A percentile compares a stretch with the other conserved stretches of the same genome.
Evolutionary conservation across 2,329 filamentous ascomycete species (phyloP).

Genomic region (Fusarium pseudoanthophilum): DNA sequence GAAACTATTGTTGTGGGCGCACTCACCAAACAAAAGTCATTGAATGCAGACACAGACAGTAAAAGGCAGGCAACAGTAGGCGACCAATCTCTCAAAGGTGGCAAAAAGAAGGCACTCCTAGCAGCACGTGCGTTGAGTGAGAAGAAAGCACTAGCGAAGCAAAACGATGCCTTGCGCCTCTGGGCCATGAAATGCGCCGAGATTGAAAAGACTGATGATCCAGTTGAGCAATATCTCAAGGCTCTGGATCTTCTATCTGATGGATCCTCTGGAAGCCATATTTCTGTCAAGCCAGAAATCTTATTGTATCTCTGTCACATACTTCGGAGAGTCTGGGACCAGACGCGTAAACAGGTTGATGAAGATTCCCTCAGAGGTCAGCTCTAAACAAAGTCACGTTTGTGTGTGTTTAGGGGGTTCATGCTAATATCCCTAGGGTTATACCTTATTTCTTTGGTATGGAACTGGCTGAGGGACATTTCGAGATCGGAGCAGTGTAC

Average conservation of each 20-base stretch:
- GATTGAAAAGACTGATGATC: not conserved
- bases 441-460: constrained; percentile 43
- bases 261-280: not conserved
- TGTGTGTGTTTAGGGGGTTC: too few species aligned
- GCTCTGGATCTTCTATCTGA: constrained; percentile 53
- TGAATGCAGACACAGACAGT: not conserved
- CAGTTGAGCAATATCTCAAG: not conserved
- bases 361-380: not conserved
- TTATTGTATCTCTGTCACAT: constrained; percentile 7
- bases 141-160: not conserved
- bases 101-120: not conserved
- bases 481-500: constrained; percentile 27
- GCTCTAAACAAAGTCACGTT: not conserved
- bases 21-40: not conserved
- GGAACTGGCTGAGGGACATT: constrained; percentile 38
- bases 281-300: not conserved
- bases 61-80: not conserved
- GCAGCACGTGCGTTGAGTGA: not conserved
- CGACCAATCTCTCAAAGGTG: not conserved
- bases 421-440: constrained; percentile 15
- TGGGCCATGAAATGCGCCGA: not conserved
- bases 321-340: constrained; percentile 2
- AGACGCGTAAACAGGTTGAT: not conserved
- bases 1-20: not conserved
- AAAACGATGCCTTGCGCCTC: not conserved